These are phyloP conservation scores for Rhodofomes roseus DNA, from an alignment of 1,284 basidiomycete species.

Conservation along the genomic window DNA sequence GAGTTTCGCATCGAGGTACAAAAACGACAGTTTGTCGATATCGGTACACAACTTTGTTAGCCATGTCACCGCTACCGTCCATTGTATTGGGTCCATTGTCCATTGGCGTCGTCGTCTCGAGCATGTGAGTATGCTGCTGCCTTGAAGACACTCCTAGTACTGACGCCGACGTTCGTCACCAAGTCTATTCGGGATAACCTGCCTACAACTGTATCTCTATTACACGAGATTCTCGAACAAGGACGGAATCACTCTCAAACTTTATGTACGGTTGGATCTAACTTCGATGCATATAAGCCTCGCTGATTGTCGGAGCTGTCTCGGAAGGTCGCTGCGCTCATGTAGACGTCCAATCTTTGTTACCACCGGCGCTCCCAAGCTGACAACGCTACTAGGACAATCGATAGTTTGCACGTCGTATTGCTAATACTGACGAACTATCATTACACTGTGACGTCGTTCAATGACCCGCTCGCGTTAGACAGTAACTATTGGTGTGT, in stretches of 20 bases:
- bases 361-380: neutral
- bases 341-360: neutral
- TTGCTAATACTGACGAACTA: neutral
- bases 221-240: neutral
- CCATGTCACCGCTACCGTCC: neutral
- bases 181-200: neutral
- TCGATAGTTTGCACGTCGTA: neutral
- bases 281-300: neutral
- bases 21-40: no score
- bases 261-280: neutral
- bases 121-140: neutral
- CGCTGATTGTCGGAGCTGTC: neutral
- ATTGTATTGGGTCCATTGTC: neutral
- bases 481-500: neutral
- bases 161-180: neutral
- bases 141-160: no score
- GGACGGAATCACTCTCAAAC: neutral
- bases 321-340: neutral
- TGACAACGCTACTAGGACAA: neutral
- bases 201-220: neutral
- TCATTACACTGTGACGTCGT: neutral
- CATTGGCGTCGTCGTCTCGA: neutral
- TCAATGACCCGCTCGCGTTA: neutral
- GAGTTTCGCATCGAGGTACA: no score
- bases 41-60: no score